Base-by-base conservation (phyloP, 2,329 filamentous ascomycete species). In the Sphaerulina musiva region DNA sequence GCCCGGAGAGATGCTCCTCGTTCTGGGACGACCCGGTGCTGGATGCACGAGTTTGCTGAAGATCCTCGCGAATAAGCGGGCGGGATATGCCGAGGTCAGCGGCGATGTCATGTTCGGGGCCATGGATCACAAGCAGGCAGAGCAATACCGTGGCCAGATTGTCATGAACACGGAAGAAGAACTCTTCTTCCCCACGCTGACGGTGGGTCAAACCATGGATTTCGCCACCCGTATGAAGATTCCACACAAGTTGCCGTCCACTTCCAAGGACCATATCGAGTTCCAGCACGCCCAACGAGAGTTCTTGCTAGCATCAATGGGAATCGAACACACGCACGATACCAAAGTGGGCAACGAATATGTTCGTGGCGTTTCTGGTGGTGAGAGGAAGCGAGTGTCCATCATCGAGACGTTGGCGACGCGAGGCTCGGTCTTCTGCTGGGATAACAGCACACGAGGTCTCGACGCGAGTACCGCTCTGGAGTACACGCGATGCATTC, bases 291-390 rank as follows among this genome's bases (percentile, higher is more conserved):
- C 76, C 48, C 74, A 70, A 1, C 76, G 76, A 29, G 72, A 80
- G 11, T 84, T 84, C 55, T 64, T 85, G 1, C 73, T 85, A 1
- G 68, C 77, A 51, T 78, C 79, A 0, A 77, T 84, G 74, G 71
- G 76, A 0, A 82, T 85, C 23, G 70, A 69, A 4, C 83, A 86
- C 60, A 85, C 82, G 0, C 61, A 73, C 11, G 76, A 83, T 26
- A 88, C 85, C 4, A 85, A 83, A 62, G 82, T 87, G 4, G 85
- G 85, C 1, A 80, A 87, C 55, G 82, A 82, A 38, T 85, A 78
- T 55, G 74, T 86, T 0, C 77, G 84, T 3, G 83, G 85, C 61
- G 81, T 87, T 0, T 83, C 80, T 12, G 84, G 84, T 29, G 84
- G 85, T 31, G 84, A 87, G 67, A 71, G 83, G 5, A 87, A 87